These are phyloP conservation scores for Picochlorum costavermella DNA, from an alignment of 139 green algal genomes.

Conservation along the genomic window DNA sequence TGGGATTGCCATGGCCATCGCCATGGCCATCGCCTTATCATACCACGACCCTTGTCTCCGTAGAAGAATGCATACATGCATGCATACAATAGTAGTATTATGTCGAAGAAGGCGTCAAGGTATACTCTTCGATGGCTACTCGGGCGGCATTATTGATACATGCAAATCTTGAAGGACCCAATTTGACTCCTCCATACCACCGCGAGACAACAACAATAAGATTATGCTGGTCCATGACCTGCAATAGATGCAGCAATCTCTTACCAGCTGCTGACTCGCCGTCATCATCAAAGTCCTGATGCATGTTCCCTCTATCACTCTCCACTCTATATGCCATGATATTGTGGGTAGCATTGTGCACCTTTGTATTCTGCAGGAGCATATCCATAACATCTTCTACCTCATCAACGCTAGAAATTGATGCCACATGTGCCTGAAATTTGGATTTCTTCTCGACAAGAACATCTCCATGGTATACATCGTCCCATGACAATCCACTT, in stretches of 20 bases:
- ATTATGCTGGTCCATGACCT: slow-evolving; percentile 34
- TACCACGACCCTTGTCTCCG: no score
- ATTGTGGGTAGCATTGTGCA: slow-evolving; percentile 76
- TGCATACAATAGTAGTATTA: no score
- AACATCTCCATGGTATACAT: slow-evolving; percentile 53
- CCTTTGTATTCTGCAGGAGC: slow-evolving; percentile 68
- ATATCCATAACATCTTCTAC: slow-evolving; percentile 52
- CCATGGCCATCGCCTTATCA: no score
- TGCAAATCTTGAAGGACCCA: slow-evolving; percentile 68
- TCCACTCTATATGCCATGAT: slow-evolving; percentile 75
- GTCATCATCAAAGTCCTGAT: slow-evolving; percentile 80
- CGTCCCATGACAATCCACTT: slow-evolving; percentile 1
- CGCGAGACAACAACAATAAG: slow-evolving; percentile 68
- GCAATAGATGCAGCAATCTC: slow-evolving; percentile 72
- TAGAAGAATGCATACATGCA: no score
- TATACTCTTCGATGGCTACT: slow-evolving; percentile 45
- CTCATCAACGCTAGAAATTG: slow-evolving; percentile 38
- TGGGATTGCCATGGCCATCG: not conserved
- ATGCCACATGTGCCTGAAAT: slow-evolving; percentile 57
- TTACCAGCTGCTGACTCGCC: slow-evolving; percentile 71
- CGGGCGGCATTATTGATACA: slow-evolving; percentile 81
- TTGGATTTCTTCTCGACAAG: slow-evolving; percentile 62
- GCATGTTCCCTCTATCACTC: slow-evolving; percentile 22
- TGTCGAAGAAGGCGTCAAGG: no score
- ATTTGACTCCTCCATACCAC: slow-evolving; percentile 70